Conservation (phyloP, 352 stramenopile species). For the Pythium folliculosum region DNA sequence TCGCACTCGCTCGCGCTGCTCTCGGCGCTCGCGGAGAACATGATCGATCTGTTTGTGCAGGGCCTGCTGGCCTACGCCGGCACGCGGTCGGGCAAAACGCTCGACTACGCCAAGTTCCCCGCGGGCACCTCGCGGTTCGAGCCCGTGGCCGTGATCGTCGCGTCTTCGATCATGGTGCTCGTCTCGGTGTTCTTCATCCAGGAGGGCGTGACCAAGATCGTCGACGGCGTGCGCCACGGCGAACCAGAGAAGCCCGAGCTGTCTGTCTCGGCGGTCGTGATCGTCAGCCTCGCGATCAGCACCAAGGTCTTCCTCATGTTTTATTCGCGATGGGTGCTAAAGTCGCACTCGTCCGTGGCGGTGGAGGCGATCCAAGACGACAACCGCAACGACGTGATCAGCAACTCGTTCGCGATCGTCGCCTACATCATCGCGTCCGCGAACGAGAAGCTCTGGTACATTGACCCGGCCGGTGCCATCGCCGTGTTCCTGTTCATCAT, state of each 20-base stretch:
- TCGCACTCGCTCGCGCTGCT: slow-evolving; percentile 90
- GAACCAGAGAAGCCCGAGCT: slow-evolving; percentile 85
- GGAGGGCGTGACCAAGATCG: slow-evolving; percentile 52
- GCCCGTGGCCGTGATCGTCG: slow-evolving; percentile 92
- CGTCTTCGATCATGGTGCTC: slow-evolving; percentile 91
- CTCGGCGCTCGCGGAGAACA: slow-evolving; percentile 89
- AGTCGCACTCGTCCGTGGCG: slow-evolving; percentile 46
- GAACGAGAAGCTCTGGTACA: slow-evolving; percentile 75
- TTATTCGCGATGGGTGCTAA: slow-evolving; percentile 65
- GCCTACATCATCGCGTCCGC: slow-evolving; percentile 61
- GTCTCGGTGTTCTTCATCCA: slow-evolving; percentile 85
- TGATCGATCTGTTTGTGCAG: slow-evolving; percentile 93
- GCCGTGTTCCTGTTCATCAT: slow-evolving; percentile 95
- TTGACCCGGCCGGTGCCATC: slow-evolving; percentile 92
- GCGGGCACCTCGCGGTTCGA: slow-evolving; percentile 90
- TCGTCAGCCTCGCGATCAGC: slow-evolving; percentile 55
- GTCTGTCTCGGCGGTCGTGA: slow-evolving; percentile 85
- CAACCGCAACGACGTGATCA: slow-evolving; percentile 94
- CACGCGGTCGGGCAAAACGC: slow-evolving; percentile 70
- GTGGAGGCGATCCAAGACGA: slow-evolving; percentile 84
- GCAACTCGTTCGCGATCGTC: slow-evolving; percentile 88
- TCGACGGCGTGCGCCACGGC: slow-evolving; percentile 45
- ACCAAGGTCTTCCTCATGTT: slow-evolving; percentile 74
- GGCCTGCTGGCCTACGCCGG: slow-evolving; percentile 90
- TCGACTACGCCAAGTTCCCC: slow-evolving; percentile 90